These are phyloP conservation scores for Pichia cephalocereana DNA, from an alignment of 805 yeast species.

Conservation along the genomic window DNA sequence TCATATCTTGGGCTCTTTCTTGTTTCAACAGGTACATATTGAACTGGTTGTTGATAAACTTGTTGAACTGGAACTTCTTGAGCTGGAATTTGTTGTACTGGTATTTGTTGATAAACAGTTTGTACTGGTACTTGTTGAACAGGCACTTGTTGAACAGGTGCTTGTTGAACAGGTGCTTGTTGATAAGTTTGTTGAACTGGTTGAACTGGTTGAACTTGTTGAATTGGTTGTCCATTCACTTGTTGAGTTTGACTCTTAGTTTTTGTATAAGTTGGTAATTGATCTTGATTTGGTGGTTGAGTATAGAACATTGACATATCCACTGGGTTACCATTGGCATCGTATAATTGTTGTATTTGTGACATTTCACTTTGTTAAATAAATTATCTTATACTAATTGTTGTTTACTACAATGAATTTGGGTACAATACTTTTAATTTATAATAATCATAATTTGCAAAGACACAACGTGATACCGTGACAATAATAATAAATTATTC, in stretches of 20 bases:
- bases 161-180: not conserved
- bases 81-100: not conserved
- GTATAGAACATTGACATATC: not conserved
- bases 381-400: no score
- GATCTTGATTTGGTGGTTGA: not conserved
- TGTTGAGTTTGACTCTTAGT: not conserved
- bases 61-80: not conserved
- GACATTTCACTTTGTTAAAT: not conserved
- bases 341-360: constrained; percentile 1
- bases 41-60: not conserved
- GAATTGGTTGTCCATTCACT: no score
- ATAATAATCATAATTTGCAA: no score
- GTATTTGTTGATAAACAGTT: not conserved
- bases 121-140: not conserved
- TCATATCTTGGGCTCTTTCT: no score
- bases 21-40: not conserved
- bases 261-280: not conserved
- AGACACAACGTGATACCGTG: no score
- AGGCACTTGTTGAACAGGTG: not conserved
- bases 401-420: no score
- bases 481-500: no score
- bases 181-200: not conserved
- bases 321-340: constrained; percentile 4
- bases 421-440: no score
- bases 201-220: not conserved